Evolutionary conservation across 352 stramenopile species (phyloP).

Genomic region (Phytophthora pisi): DNA sequence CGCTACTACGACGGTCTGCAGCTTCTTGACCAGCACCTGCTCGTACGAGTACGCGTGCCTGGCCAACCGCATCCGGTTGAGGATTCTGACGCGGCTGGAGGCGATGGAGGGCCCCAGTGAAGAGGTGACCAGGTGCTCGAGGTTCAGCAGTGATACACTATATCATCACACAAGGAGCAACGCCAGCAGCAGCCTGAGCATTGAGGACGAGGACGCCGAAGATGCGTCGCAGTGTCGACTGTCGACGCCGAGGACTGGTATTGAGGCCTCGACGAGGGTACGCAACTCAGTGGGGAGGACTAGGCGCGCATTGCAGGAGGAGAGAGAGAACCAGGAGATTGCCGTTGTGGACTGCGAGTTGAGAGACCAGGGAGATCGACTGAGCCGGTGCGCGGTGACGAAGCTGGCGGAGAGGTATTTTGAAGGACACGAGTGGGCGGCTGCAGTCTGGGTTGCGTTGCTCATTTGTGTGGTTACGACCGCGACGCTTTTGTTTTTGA

Average conservation of each 20-base stretch:
- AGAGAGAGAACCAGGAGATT: conserved; percentile 34
- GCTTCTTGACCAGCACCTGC: conserved; percentile 57
- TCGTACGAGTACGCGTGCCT: conserved; percentile 79
- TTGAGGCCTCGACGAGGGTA: conserved; percentile 22
- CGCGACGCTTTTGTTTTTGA: conserved; percentile 29
- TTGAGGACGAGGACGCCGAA: background rate
- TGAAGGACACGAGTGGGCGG: conserved; percentile 45
- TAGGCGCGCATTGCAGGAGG: conserved; percentile 21
- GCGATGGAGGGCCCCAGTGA: conserved; percentile 35
- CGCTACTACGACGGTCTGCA: conserved; percentile 65
- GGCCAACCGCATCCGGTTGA: conserved; percentile 63
- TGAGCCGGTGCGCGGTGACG: conserved; percentile 33
- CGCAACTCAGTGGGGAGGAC: conserved; percentile 14
- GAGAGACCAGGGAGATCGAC: conserved; percentile 28
- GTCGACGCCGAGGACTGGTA: conserved; percentile 2
- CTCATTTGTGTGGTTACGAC: conserved; percentile 28
- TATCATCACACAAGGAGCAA: conserved; percentile 37
- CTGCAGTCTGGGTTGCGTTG: conserved; percentile 36
- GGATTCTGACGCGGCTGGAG: conserved; percentile 42
- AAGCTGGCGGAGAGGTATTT: conserved; percentile 20
- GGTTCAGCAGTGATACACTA: conserved; percentile 36
- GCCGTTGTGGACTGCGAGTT: conserved; percentile 35
- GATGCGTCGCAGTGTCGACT: background rate
- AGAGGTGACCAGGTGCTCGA: conserved; percentile 21
- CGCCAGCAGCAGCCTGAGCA: conserved; percentile 15